Percentiles rank a stretch among this genome's conserved stretches.
phyloP scores from a whole-genome alignment of 2,329 filamentous ascomycete species.

The Pseudopithomyces chartarum region DNA sequence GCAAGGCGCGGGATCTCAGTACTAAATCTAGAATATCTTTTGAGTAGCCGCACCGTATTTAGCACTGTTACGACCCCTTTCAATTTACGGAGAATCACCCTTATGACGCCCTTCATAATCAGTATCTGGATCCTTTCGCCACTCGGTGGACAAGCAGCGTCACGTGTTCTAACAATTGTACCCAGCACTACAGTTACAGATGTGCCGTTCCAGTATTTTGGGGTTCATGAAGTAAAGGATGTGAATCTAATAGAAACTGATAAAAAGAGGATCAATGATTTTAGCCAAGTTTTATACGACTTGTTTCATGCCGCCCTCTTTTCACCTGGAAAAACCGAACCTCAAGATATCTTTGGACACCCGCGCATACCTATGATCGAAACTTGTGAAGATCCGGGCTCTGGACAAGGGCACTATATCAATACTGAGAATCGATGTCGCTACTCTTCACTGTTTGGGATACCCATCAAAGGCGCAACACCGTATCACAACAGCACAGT shows the following conservation, averaged over 20 bases:
- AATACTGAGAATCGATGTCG: no score
- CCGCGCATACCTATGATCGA: background rate
- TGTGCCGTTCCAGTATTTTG: no score
- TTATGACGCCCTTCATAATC: background rate
- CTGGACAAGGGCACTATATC: no score
- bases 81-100: background rate
- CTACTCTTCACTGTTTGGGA: no score
- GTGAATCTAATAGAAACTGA: no score
- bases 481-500: no score
- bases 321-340: background rate
- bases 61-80: background rate
- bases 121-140: background rate
- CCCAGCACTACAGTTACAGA: no score
- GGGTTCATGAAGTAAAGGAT: no score
- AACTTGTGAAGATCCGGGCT: background rate
- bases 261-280: no score
- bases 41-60: background rate
- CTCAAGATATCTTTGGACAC: background rate
- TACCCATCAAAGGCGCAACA: no score
- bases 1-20: background rate
- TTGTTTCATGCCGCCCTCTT: no score
- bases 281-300: no score
- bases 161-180: background rate
- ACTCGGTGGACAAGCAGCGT: slow-evolving; percentile 2
- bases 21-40: slow-evolving; percentile 1